Evolutionary conservation across 2,329 filamentous ascomycete species (phyloP).

Genomic region (Epichloe elymi): DNA sequence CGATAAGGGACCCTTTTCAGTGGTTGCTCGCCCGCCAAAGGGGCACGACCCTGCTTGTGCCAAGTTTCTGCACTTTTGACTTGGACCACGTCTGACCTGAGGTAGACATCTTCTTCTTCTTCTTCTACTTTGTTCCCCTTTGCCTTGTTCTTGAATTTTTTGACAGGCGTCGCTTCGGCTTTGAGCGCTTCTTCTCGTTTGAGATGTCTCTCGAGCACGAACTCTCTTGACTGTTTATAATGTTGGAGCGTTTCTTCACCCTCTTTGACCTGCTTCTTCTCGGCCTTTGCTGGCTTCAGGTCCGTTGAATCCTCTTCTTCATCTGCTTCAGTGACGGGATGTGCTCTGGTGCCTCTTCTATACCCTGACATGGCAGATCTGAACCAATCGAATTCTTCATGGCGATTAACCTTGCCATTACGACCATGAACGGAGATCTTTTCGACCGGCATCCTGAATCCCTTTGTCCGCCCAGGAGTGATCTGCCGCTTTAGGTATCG

Average conservation of each 20-base stretch:
- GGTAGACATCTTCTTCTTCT: constrained; percentile 69
- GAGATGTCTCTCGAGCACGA: constrained; percentile 72
- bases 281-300: constrained; percentile 56
- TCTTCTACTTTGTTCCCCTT: constrained; percentile 62
- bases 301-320: constrained; percentile 68
- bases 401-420: constrained; percentile 61
- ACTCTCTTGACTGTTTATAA: constrained; percentile 77
- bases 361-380: constrained; percentile 67
- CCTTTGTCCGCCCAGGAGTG: constrained; percentile 83
- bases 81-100: constrained; percentile 62
- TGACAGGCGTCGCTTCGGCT: constrained; percentile 54
- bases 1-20: constrained; percentile 82
- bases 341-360: constrained; percentile 30
- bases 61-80: constrained; percentile 92
- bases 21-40: constrained; percentile 56
- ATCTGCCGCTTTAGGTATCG: constrained; percentile 73
- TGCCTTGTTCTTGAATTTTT: constrained; percentile 58
- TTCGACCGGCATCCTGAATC: constrained; percentile 62
- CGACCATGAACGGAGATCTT: constrained; percentile 70
- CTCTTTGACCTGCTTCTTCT: constrained; percentile 60
- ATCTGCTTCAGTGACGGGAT: constrained; percentile 56
- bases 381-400: constrained; percentile 83
- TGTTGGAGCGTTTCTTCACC: constrained; percentile 75
- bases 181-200: constrained; percentile 83
- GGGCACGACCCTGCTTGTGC: constrained; percentile 87